Evolutionary conservation across 2,329 filamentous ascomycete genomes (phyloP), one percentile per base, ranked within the genome.

Genomic region (Sporothrix pseudoabietina): DNA sequence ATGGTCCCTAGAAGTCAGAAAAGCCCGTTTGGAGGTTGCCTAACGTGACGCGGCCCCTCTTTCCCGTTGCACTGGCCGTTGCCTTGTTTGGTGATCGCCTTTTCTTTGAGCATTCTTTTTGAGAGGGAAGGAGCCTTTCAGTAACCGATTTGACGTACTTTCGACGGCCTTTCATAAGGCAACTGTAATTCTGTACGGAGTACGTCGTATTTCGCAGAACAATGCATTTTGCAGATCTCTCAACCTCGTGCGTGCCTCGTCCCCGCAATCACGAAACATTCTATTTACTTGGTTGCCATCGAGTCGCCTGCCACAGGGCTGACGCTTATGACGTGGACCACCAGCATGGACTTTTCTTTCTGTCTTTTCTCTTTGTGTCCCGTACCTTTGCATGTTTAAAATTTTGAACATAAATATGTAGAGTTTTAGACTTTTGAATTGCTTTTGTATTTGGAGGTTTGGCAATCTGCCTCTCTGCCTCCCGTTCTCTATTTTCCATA

Each of bases 231-330:
- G 16, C 9, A 19, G 6, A n/a, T 59, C 22, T 19, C 12, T n/a
- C n/a, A 26, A 47, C 12, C 22, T 30, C 4, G 6, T 14, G 19
- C 7, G 10, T n/a, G 5, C 59, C 1, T 65, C 1, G 1, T 44
- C 19, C n/a, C 35, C 30, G 30, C 52, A 55, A 26, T 19, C 5
- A 35, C 9, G 30, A 26, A 1, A 35, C 12, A 16, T 61, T n/a
- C n/a, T n/a, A n/a, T n/a, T n/a, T 22, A 66, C 26, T 66, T 47
- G 61, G 61, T 39, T 47, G 12, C 39, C 22, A 47, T 47, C 61
- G 61, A 14, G 61, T 22, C 47, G 61, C 61, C 61, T 66, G 39
- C 61, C 61, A 66, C 61, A 66, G 61, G 61, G 61, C 61, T 66
- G 39, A 47, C 61, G 61, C 14, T 47, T 47, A 44, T 66, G 61